Evolutionary conservation across 2,329 filamentous ascomycete species (phyloP).

Genomic region (Hansfordia pulvinata): DNA sequence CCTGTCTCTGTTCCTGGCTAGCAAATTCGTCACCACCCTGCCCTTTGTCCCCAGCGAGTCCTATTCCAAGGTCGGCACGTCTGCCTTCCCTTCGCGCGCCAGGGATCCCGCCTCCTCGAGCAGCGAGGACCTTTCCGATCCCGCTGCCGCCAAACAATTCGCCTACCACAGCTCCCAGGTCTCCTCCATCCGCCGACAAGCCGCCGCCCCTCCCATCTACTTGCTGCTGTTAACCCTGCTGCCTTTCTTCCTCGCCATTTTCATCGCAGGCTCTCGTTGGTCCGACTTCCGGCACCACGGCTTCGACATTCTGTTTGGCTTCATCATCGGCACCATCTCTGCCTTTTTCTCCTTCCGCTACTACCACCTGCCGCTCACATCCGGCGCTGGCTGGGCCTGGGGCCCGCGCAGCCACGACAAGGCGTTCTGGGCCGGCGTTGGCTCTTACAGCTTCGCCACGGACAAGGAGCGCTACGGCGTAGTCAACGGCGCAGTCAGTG

Average conservation of each 20-base stretch:
- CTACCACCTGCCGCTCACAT: constrained; percentile 69
- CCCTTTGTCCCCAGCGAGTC: constrained; percentile 48
- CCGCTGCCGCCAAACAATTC: constrained; percentile 15
- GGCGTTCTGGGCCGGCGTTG: constrained; percentile 69
- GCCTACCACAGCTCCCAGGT: constrained; percentile 23
- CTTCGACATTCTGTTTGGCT: constrained; percentile 87
- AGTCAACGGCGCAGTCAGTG: too few species aligned
- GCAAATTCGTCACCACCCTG: constrained; percentile 63
- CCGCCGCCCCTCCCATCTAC: constrained; percentile 72
- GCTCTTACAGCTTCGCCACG: constrained; percentile 40
- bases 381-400: constrained; percentile 85
- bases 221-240: constrained; percentile 56
- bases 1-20: constrained; percentile 74
- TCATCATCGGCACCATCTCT: constrained; percentile 57
- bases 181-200: constrained; percentile 50
- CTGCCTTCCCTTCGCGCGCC: constrained; percentile 62
- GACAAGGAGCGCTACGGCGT: constrained; percentile 24
- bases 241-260: constrained; percentile 63
- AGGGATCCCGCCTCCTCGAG: constrained; percentile 24
- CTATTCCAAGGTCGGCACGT: constrained; percentile 25
- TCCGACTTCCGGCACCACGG: constrained; percentile 81
- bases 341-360: constrained; percentile 68
- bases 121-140: constrained; percentile 17
- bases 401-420: constrained; percentile 58
- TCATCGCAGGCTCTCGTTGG: constrained; percentile 75